phyloP scores from a whole-genome alignment of 306 rosid genomes.

The Rosa lucieae region DNA sequence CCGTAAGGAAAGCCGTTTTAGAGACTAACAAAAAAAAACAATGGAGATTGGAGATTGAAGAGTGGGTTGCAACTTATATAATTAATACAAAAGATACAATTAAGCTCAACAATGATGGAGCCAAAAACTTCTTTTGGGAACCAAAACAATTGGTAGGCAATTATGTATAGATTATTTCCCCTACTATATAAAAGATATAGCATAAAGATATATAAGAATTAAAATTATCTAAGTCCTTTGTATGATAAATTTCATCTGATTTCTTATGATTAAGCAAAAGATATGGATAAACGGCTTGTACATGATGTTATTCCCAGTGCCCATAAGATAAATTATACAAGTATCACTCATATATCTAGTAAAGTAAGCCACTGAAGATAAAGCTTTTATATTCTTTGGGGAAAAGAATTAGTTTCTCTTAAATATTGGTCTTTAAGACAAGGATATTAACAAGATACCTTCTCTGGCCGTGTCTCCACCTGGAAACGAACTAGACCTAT shows the following conservation, averaged over 20 bases:
- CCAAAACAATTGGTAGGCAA: not conserved
- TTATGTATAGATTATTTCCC: no score
- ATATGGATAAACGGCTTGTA: not conserved
- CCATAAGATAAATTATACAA: not conserved
- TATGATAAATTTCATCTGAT: not conserved
- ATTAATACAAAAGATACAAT: not conserved
- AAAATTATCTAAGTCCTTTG: no score
- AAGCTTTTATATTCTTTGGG: not conserved
- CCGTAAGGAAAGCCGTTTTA: no score
- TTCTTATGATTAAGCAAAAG: not conserved
- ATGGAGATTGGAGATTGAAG: not conserved
- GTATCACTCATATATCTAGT: not conserved
- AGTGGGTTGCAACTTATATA: not conserved
- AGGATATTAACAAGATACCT: slow-evolving; percentile 51
- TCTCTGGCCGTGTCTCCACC: slow-evolving; percentile 93
- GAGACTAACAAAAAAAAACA: not conserved
- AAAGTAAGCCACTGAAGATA: not conserved
- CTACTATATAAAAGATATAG: not conserved
- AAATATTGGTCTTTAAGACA: slow-evolving; percentile 15
- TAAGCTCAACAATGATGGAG: not conserved
- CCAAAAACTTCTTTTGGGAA: not conserved
- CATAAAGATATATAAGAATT: not conserved
- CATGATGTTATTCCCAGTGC: not conserved
- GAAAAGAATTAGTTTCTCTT: not conserved
- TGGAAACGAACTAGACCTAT: slow-evolving; percentile 71